phyloP scores from a whole-genome alignment of 257 asterid genomes.

The Cordia subcordata region DNA sequence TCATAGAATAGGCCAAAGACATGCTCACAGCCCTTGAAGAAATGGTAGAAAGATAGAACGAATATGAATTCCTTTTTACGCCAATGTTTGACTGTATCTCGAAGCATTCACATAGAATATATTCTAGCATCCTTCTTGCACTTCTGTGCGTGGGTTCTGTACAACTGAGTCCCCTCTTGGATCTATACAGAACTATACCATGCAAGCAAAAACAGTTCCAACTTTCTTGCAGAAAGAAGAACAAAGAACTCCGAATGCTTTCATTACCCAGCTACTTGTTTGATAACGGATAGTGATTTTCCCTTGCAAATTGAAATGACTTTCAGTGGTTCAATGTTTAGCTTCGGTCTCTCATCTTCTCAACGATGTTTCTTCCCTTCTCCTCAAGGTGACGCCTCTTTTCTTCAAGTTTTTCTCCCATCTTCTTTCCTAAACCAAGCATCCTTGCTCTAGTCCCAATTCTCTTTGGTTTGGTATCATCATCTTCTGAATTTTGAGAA shows the following conservation, averaged over 20 bases:
- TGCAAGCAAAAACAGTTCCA: no score
- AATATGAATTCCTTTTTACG: background rate
- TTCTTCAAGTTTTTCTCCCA: slow-evolving; percentile 88
- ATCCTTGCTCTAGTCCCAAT: slow-evolving; percentile 59
- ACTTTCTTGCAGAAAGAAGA: background rate
- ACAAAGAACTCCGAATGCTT: background rate
- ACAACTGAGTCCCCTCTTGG: background rate
- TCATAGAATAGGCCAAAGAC: background rate
- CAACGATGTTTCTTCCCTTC: slow-evolving; percentile 67
- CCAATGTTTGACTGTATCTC: no score
- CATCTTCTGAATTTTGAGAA: slow-evolving; percentile 38
- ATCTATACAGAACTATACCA: no score
- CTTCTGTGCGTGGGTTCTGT: background rate
- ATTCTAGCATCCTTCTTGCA: background rate
- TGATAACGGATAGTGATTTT: background rate
- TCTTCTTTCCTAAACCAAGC: slow-evolving; percentile 80
- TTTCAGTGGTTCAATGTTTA: background rate
- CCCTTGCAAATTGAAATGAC: background rate
- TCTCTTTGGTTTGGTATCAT: slow-evolving; percentile 36
- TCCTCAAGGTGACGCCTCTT: slow-evolving; percentile 82
- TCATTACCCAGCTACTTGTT: background rate
- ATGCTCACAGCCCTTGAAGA: background rate
- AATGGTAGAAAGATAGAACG: background rate
- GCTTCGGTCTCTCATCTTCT: slow-evolving; percentile 67
- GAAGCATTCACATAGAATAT: background rate